Percentiles rank a stretch among this genome's conserved stretches.
These are phyloP conservation scores for Lyophyllum atratum DNA, from an alignment of 768 basidiomycete species.

Conservation along the genomic window DNA sequence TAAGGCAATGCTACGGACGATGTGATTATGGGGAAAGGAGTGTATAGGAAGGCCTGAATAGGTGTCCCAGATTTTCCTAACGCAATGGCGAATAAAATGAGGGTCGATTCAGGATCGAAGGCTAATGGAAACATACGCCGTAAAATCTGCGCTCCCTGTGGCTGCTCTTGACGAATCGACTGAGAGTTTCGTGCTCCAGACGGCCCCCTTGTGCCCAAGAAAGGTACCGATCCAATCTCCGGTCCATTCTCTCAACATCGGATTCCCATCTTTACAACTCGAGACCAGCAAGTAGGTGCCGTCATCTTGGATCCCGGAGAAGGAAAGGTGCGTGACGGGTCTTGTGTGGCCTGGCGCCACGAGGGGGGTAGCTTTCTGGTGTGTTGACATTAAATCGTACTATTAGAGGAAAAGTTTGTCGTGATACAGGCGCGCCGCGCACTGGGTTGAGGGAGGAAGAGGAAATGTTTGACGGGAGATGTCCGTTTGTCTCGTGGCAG, in stretches of 20 bases:
- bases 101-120: conserved; percentile 8
- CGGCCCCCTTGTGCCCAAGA: conserved; percentile 90
- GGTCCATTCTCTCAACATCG: conserved; percentile 95
- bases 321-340: conserved; percentile 92
- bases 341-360: conserved; percentile 86
- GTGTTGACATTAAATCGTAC: conserved; percentile 54
- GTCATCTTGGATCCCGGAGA: conserved; percentile 85
- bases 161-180: conserved; percentile 84
- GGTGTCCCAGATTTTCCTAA: conserved; percentile 95
- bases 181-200: conserved; percentile 95
- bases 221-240: conserved; percentile 99
- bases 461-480: conserved; percentile 8
- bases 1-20: conserved; percentile 92
- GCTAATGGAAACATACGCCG: conserved; percentile 66
- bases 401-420: conserved; percentile 26
- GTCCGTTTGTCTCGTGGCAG: conserved; percentile 17
- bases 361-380: conserved; percentile 72
- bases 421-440: conserved; percentile 61
- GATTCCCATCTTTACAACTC: conserved; percentile 98
- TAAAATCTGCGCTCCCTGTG: conserved; percentile 95
- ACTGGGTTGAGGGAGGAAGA: conserved; percentile 24
- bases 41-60: conserved; percentile 85
- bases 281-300: conserved; percentile 89
- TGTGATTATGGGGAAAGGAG: conserved; percentile 98
- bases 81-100: conserved; percentile 13